Evolutionary conservation across 2,329 filamentous ascomycete species (phyloP).

Genomic region (Amesomyces nigricolor): DNA sequence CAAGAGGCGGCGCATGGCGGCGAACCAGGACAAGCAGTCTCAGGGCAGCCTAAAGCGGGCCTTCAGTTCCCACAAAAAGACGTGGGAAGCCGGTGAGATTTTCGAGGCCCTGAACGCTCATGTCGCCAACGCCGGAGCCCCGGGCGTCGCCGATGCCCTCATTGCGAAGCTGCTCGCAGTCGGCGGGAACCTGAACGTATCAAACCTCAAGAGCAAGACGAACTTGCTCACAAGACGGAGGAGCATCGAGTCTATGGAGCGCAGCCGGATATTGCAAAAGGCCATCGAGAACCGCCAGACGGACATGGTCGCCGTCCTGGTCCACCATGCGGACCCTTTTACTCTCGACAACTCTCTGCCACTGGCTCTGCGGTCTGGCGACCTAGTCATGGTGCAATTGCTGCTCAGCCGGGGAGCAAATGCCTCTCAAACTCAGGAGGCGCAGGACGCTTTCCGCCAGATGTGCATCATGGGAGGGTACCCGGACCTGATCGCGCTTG

Average conservation of each 20-base stretch:
- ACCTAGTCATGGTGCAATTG: conserved; percentile 40
- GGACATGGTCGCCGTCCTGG: conserved; percentile 49
- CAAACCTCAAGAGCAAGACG: conserved; percentile 42
- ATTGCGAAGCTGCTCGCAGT: conserved; percentile 44
- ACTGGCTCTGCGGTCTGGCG: conserved; percentile 41
- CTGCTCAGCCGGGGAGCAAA: conserved; percentile 49
- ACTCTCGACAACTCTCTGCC: conserved; percentile 47
- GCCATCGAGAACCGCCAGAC: conserved; percentile 46
- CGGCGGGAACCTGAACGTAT: conserved; percentile 47
- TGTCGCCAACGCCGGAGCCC: conserved; percentile 44
- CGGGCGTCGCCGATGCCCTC: conserved; percentile 52
- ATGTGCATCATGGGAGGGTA: conserved; percentile 43
- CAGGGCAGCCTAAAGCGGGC: conserved; percentile 34
- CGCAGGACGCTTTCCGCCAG: conserved; percentile 49
- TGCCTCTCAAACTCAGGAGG: conserved; percentile 42
- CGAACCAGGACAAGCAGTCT: conserved; percentile 29
- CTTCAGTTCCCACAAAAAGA: conserved; percentile 44
- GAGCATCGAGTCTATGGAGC: conserved; percentile 46
- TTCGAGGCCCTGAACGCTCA: conserved; percentile 47
- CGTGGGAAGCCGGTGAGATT: conserved; percentile 49
- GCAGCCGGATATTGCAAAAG: conserved; percentile 45
- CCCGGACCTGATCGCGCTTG: conserved; percentile 41
- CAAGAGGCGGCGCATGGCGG: conserved; percentile 38
- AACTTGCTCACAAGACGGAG: conserved; percentile 44
- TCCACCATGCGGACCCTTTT: conserved; percentile 47